These are phyloP conservation scores for Fistulifera solaris DNA, from an alignment of 108 stramenopile genomes.

Conservation along the genomic window DNA sequence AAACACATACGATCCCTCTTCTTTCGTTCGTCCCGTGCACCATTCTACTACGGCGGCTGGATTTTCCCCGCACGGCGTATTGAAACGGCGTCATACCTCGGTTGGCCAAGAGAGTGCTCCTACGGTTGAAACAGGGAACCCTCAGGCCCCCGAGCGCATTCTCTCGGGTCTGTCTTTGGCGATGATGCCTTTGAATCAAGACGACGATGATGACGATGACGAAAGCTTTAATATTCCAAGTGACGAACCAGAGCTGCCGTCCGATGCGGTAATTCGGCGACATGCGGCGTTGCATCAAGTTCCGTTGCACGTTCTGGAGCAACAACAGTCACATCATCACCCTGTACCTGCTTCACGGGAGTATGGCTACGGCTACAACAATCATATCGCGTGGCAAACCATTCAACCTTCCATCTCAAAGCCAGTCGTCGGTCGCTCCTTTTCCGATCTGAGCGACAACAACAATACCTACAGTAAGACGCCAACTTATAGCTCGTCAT, in stretches of 20 bases:
- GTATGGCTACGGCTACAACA: conserved; percentile 50
- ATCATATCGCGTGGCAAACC: conserved; percentile 14
- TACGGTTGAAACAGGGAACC: too few relatives aligned
- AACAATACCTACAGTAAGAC: neutral
- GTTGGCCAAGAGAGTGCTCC: neutral
- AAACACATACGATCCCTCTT: conserved; percentile 4
- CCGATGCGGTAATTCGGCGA: conserved; percentile 15
- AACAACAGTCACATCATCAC: conserved; percentile 3
- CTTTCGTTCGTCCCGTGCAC: neutral
- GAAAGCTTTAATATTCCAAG: conserved; percentile 2
- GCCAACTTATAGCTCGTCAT: neutral
- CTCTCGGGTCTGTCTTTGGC: conserved; percentile 31
- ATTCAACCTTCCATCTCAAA: neutral
- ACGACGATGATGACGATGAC: conserved; percentile 10
- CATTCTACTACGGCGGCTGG: neutral
- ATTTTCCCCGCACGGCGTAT: neutral
- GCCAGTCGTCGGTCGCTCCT: neutral
- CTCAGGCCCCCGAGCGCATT: conserved; percentile 4
- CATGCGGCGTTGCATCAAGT: conserved; percentile 39
- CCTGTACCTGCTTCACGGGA: conserved; percentile 12
- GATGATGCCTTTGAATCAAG: conserved; percentile 16
- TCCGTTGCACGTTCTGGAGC: conserved; percentile 22
- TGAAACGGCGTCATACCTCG: conserved; percentile 9
- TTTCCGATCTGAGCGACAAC: neutral
- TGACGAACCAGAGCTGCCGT: neutral